A percentile compares a stretch with the other conserved stretches of the same genome.
Conservation (phyloP, 2,329 filamentous ascomycete genomes). For the Calcarisporium arbuscula region DNA sequence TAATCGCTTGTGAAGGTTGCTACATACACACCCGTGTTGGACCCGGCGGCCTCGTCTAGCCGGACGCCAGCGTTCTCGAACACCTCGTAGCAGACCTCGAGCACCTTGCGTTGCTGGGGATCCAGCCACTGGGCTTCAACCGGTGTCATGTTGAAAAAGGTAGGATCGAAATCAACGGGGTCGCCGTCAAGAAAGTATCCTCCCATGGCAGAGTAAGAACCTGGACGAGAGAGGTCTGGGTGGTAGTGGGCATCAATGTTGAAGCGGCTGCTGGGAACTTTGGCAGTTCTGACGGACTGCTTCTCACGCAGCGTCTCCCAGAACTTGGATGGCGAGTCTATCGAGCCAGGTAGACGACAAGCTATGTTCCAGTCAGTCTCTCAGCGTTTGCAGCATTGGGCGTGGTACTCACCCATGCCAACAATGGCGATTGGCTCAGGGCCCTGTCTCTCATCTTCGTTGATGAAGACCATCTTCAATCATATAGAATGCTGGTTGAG, state of each 20-base stretch:
- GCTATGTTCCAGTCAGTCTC: neutral
- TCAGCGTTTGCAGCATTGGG: too few relatives aligned
- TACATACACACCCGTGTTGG: slow-evolving; percentile 9
- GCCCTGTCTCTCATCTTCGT: too few relatives aligned
- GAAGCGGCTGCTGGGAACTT: slow-evolving; percentile 15
- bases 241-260: slow-evolving; percentile 21
- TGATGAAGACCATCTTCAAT: too few relatives aligned
- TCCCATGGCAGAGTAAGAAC: slow-evolving; percentile 11
- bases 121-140: slow-evolving; percentile 32
- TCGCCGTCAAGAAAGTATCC: slow-evolving; percentile 22
- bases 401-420: slow-evolving; percentile 10
- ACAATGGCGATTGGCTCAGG: slow-evolving; percentile 12
- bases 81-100: slow-evolving; percentile 35
- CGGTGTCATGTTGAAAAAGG: slow-evolving; percentile 32
- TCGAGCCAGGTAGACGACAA: slow-evolving; percentile 14
- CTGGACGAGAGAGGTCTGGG: slow-evolving; percentile 24
- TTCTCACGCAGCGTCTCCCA: slow-evolving; percentile 11
- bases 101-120: slow-evolving; percentile 33
- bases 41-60: slow-evolving; percentile 17
- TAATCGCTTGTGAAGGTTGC: slow-evolving; percentile 2
- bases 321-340: slow-evolving; percentile 9
- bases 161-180: slow-evolving; percentile 25
- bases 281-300: slow-evolving; percentile 3
- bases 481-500: too few relatives aligned
- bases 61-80: slow-evolving; percentile 30